phyloP scores from a whole-genome alignment of 2,329 filamentous ascomycete genomes.

The Apiospora phragmitis region DNA sequence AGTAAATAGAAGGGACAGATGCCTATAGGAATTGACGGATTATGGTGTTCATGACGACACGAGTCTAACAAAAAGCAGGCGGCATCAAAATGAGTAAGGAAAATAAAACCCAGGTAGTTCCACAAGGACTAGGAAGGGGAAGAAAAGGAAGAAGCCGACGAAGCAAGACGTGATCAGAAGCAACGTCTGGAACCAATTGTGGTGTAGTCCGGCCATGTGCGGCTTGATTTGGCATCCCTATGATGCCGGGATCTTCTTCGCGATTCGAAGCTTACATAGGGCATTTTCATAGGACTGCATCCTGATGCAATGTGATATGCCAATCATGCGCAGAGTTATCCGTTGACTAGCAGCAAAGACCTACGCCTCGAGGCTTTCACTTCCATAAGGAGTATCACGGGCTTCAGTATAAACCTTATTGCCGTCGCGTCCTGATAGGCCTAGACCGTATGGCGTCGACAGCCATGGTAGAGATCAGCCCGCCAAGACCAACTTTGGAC shows the following conservation, averaged over 20 bases:
- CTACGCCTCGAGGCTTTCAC: background rate
- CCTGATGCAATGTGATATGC: background rate
- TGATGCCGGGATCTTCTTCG: background rate
- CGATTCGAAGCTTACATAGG: background rate
- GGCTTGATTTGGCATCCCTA: background rate
- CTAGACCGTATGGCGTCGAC: background rate
- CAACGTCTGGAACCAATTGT: background rate
- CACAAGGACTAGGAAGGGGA: background rate
- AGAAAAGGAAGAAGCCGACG: background rate
- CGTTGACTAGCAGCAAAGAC: background rate
- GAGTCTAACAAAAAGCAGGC: background rate
- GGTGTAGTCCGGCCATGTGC: background rate
- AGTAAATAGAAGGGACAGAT: background rate
- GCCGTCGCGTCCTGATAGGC: background rate
- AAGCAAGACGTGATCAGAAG: background rate
- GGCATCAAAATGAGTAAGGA: background rate
- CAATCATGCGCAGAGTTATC: background rate
- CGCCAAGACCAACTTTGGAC: background rate
- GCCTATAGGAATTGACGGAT: background rate
- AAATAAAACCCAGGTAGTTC: background rate
- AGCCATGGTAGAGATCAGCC: background rate
- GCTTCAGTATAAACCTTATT: slow-evolving; percentile 1
- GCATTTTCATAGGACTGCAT: slow-evolving; percentile 1
- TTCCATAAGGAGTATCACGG: background rate
- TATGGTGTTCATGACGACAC: slow-evolving; percentile 3